Conservation (phyloP, 495 filamentous ascomycete species). For the Neurospora sp. region DNA sequence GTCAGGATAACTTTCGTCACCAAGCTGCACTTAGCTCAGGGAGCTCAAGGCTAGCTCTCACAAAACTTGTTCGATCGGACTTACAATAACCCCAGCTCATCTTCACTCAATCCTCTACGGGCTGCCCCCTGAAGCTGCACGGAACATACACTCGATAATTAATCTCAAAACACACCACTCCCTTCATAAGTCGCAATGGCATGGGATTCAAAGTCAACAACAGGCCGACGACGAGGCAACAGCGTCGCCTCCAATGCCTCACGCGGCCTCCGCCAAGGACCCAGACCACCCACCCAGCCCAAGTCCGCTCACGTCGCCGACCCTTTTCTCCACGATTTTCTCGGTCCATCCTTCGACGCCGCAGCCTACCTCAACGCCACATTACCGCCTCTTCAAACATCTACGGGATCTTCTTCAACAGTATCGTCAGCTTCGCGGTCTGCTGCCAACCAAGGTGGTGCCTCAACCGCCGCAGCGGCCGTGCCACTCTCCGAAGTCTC, state of each 20-base stretch:
- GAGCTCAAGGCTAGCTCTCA: not conserved
- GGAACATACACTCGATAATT: not conserved
- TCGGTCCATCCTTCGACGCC: slow-evolving; percentile 64
- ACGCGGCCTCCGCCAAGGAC: slow-evolving; percentile 12
- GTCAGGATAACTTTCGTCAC: not conserved
- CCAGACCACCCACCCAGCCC: slow-evolving; percentile 24
- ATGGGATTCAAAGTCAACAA: slow-evolving; percentile 16
- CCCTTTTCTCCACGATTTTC: slow-evolving; percentile 55
- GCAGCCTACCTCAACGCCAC: slow-evolving; percentile 71
- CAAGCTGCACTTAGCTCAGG: not conserved
- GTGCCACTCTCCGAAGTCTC: slow-evolving; percentile 69
- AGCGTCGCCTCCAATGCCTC: slow-evolving; percentile 18
- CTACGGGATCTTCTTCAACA: not conserved
- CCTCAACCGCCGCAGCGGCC: slow-evolving; percentile 30
- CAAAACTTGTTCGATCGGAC: not conserved
- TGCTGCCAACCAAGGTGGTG: slow-evolving; percentile 3
- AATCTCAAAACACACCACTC: not conserved
- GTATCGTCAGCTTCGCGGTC: not conserved
- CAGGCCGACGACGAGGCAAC: slow-evolving; percentile 17
- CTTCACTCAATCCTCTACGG: not conserved
- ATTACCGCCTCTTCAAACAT: slow-evolving; percentile 53
- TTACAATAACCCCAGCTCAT: not conserved
- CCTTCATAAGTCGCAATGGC: slow-evolving; percentile 12
- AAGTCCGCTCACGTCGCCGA: slow-evolving; percentile 49
- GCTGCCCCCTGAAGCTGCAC: not conserved